Evolutionary conservation across 495 filamentous ascomycete species (phyloP), one percentile per base, ranked within the genome.

Genomic region (Xylaria intraflava): DNA sequence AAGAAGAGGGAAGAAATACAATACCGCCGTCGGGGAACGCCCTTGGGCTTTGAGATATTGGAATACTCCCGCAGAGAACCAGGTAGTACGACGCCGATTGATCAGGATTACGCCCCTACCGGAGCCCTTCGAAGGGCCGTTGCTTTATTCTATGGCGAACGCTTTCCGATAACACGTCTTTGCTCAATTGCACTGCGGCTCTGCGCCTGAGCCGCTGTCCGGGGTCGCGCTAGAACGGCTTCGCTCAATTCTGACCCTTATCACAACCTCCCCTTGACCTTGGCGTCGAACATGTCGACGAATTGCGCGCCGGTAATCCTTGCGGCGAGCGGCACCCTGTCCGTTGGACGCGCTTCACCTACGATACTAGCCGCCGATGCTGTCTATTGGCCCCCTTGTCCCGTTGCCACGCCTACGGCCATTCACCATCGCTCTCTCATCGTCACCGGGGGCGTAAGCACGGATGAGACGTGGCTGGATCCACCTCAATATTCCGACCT

Each of bases 361-460:
- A 65, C 88, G 30, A 86, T 82, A 6, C 75, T 91, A 52, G 78
- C 74, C 20, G 72, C 74, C 49, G 79, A 82, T 57, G 84, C 80
- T 36, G 68, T 83, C 22, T 88, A 78, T 58, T 78, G 80, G 47
- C 85, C 85, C 5, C 60, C 76, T 16, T 89, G 85, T 61, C 80
- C 83, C 2, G 35, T 52, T 42, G 44, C 36, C 27, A 40, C 33
- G 7, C 24, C 38, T 20, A 48, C 56, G 3, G 69, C 71, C 33
- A 33, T 66, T 8, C 56, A 51, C 10, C 68, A 71, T 30, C 75
- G 76, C 23, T 69, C 71, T 2, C 67, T 72, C 41, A 70, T 74
- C 45, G 74, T 70, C 17, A 72, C 72, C 40, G 72, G 69, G 20
- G 74, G 71, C 24, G 64, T 77, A 3, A 63, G 62, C 24, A 65